Evolutionary conservation across 345 rosid species (phyloP), one percentile per base, ranked within the genome.

Genomic region (Eucalyptus virginea): DNA sequence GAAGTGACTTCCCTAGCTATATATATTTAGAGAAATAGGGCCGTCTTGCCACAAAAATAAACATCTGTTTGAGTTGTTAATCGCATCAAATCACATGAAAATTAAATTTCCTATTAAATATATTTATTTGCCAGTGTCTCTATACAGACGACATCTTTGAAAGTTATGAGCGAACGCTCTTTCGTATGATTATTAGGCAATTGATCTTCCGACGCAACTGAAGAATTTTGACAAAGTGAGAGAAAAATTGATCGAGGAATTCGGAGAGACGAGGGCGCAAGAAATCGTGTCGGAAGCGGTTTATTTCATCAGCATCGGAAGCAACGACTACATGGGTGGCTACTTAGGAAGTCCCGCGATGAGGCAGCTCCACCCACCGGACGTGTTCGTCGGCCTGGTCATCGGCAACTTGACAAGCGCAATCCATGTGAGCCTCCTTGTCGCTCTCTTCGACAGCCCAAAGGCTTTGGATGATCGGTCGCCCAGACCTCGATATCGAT

Each of bases 281-380:
- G 87, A 91, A 58, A 30, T 94, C 62, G 80, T 93, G 89, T 69
- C 90, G 58, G 95, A 91, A 88, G 95, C 95, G 23, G 95, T 95
- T 80, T 95, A 94, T 87, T 93, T 95, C 91, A 89, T 94, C 21
- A 93, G 95, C 89, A 90, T 92, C 24, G 95, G 94, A 90, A 93
- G 95, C 91, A 94, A 93, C 67, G 95, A 95, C 88, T 94, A 95
- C 62, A 32, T 94, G 90, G 94, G 88, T 14, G 95, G 95, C 48
- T 94, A 94, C 86, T 23, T 94, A 4, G 92, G 90, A 2, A 91
- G 91, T 65, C 94, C 93, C 21, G 86, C 88, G 87, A 91, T 89
- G 93, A 93, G 91, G 85, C 91, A 92, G 88, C 47, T 30, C 15
- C 91, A 92, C 86, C 54, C 37, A 18, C 94, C 94, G 18, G 92